phyloP scores from a whole-genome alignment of 345 rosid species.

The Nasturtium officinale region DNA sequence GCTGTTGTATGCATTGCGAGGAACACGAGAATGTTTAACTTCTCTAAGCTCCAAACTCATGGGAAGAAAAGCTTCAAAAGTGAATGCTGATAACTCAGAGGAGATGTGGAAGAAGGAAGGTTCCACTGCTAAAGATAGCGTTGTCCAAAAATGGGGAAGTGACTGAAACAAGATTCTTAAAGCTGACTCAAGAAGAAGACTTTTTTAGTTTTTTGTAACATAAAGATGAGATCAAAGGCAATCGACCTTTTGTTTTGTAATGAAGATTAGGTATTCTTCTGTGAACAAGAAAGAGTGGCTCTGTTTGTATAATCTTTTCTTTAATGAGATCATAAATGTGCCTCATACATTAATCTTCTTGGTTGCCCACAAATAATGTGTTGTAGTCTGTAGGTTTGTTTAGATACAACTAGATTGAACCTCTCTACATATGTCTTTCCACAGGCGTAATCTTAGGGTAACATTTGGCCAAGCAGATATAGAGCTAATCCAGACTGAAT shows the following conservation, averaged over 20 bases:
- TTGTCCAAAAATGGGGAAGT: constrained; percentile 82
- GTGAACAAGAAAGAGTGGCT: constrained; percentile 19
- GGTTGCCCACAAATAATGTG: background rate
- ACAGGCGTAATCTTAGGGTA: background rate
- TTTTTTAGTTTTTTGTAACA: background rate
- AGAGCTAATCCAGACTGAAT: constrained; percentile 42
- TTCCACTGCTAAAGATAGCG: constrained; percentile 71
- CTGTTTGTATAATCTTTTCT: background rate
- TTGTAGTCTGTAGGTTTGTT: background rate
- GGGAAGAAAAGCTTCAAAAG: constrained; percentile 38
- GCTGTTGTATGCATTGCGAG: constrained; percentile 65
- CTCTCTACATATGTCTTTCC: constrained; percentile 1
- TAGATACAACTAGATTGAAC: constrained; percentile 10
- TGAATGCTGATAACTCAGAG: constrained; percentile 38
- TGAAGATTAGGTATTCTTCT: constrained; percentile 3
- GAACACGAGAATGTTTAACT: constrained; percentile 61
- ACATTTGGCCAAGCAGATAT: constrained; percentile 8
- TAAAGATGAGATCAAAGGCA: background rate
- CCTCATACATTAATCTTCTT: background rate
- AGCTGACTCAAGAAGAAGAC: background rate
- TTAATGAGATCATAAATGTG: background rate
- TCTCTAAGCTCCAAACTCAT: constrained; percentile 55
- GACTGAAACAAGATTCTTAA: constrained; percentile 39
- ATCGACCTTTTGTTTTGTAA: constrained; percentile 1
- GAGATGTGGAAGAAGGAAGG: constrained; percentile 46